phyloP scores from a whole-genome alignment of 495 filamentous ascomycete species.

The Penicillium coprophilum region DNA sequence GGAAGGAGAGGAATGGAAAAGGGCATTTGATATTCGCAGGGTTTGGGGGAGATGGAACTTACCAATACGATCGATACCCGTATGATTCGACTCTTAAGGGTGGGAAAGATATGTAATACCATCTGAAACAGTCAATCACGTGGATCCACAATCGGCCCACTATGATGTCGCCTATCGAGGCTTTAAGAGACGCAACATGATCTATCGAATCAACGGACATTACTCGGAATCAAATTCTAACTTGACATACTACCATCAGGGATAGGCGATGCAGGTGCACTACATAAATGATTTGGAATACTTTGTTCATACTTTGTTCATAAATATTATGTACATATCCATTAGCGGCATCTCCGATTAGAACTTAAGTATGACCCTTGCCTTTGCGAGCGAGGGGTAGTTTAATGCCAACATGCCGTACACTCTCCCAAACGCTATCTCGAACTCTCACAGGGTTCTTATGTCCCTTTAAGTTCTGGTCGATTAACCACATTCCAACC shows the following conservation, averaged over 20 bases:
- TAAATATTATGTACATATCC: not conserved
- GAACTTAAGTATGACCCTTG: slow-evolving; percentile 7
- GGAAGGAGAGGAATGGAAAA: not conserved
- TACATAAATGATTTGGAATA: not conserved
- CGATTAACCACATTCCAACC: slow-evolving; percentile 93
- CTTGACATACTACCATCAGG: no score
- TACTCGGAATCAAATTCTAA: no score
- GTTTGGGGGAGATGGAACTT: not conserved
- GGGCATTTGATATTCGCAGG: not conserved
- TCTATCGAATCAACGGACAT: not conserved
- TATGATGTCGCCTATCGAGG: no score
- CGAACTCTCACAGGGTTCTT: slow-evolving; percentile 79
- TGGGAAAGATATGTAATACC: not conserved
- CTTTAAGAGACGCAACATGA: not conserved
- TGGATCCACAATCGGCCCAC: not conserved
- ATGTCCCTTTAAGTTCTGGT: slow-evolving; percentile 81
- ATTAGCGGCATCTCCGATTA: not conserved
- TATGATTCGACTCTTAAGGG: no score
- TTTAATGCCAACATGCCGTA: slow-evolving; percentile 56
- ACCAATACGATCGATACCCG: not conserved
- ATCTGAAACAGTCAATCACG: not conserved
- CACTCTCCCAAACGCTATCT: slow-evolving; percentile 86
- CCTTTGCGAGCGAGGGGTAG: slow-evolving; percentile 19
- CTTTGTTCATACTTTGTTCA: not conserved
- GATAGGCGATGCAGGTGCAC: no score